phyloP scores from a whole-genome alignment of 768 basidiomycete genomes.

The Gymnopilus dilepis region DNA sequence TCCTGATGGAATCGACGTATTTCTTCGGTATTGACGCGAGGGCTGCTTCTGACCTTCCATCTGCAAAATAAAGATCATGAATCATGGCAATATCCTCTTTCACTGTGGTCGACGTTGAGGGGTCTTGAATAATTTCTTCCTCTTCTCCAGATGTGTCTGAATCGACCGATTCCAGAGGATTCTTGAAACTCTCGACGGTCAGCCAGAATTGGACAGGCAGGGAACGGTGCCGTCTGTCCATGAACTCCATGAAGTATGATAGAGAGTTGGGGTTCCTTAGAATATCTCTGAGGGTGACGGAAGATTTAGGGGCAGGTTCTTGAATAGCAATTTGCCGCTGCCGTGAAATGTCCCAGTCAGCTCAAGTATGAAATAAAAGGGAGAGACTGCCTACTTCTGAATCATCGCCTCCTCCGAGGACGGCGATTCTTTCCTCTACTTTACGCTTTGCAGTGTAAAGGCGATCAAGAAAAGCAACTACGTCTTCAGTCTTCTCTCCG shows the following conservation, averaged over 20 bases:
- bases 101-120: constrained; percentile 62
- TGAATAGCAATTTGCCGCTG: constrained; percentile 47
- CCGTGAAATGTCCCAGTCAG: constrained; percentile 7
- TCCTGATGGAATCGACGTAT: constrained; percentile 70
- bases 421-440: constrained; percentile 83
- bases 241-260: constrained; percentile 97
- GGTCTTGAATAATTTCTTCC: constrained; percentile 57
- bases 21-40: constrained; percentile 71
- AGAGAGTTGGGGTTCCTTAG: constrained; percentile 89
- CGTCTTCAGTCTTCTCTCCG: constrained; percentile 82
- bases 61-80: constrained; percentile 84
- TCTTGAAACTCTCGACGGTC: constrained; percentile 96
- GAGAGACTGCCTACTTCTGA: constrained; percentile 41
- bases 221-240: constrained; percentile 88
- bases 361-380: not conserved
- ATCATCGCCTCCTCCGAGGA: constrained; percentile 78
- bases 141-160: constrained; percentile 70
- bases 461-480: constrained; percentile 86
- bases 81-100: constrained; percentile 91
- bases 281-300: constrained; percentile 74
- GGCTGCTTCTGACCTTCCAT: constrained; percentile 58
- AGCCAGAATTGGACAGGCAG: constrained; percentile 96
- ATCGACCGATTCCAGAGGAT: constrained; percentile 87
- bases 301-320: constrained; percentile 50
- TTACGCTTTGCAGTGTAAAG: constrained; percentile 88